Base-by-base conservation (phyloP, 2,329 filamentous ascomycete genomes). In the Alternaria gansuensis region DNA sequence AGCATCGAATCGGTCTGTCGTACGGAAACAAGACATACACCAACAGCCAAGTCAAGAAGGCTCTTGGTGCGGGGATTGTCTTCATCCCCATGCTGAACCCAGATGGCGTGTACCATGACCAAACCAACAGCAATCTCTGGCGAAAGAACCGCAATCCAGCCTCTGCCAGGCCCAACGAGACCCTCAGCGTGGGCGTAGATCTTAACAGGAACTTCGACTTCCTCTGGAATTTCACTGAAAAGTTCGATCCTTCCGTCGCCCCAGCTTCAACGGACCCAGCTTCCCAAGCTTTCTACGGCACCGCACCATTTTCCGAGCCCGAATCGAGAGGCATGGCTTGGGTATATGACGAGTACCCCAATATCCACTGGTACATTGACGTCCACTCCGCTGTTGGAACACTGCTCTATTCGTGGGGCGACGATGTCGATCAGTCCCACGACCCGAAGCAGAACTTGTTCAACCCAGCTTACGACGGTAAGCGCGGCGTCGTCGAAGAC, bases 351-450 rank as follows among this genome's bases (percentile, higher is more conserved):
- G 75, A 79, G 29, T 83, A 81, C 71, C 71, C 77, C 51, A 80
- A 80, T 41, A 75, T 87, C 46, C 77, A 81, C 26, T 87, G 84
- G 84, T 86, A 84, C 68, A 75, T 87, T 40, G 85, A 88, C 61
- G 75, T 87, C 33, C 85, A 88, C 78, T 86, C 84, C 4, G 83
- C 79, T 44, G 78, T 79, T 1, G 84, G 83, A 7, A 77, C 80
- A 7, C 74, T 87, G n/a, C 74, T 87, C 10, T 87, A 86, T 70
- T 80, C 78, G 39, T 87, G 85, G 85, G 85, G 85, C 28, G 82
- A 84, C 67, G 84, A 87, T 64, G 76, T 81, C 53, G 77, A 82
- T 60, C 85, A 87, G 70, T 75, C 75, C 36, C 74, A 71, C 1
- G 78, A 82, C 40, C 71, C 80, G 0, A 69, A 65, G 59, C 82